Evolutionary conservation across 768 basidiomycete species (phyloP), one percentile per base, ranked within the genome.

Genomic region (Amanita muscaria): DNA sequence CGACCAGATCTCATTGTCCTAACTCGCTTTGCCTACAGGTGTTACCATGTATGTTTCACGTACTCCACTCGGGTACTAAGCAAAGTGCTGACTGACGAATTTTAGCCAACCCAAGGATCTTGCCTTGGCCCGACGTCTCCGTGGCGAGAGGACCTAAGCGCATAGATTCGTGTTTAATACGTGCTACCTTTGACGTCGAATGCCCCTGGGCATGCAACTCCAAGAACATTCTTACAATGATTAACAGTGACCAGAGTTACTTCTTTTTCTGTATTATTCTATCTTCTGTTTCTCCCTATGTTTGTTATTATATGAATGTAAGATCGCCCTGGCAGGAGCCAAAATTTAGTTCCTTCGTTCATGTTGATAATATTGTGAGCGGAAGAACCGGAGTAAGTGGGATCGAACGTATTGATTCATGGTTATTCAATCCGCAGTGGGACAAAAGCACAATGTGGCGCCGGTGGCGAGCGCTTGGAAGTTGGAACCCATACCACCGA

Each of bases 71-170:
- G 22, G 38, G 38, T 40, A 19, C 34, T 3, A 10, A 29, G 10
- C n/a, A 16, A 24, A 9, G 24, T 3, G 4, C 40, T 56, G 53
- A 62, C 60, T 56, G 16, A 51, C 15, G 32, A 16, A 48, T 42
- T 51, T 50, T 56, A 83, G 79, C 58, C 84, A 87, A 75, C 88
- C 88, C 55, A 90, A 90, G 72, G 88, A 90, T 62, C 83, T 90
- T 40, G 86, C 87, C 30, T 74, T 91, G 48, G 88, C 88, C 49
- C 75, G 88, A 56, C 84, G 88, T 61, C 79, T 91, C 64, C 77
- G 88, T 49, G 88, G 88, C 57, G 88, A 88, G 70, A 77, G 87
- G 60, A 80, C 84, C 57, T 87, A 74, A 77, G 56, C 16, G 6
- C 2, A 25, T 23, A 5, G 31, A 42, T 29, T 12, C 18, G 8